These are phyloP conservation scores for Diaporthe vaccinii DNA, from an alignment of 2,329 filamentous ascomycete genomes.

Conservation along the genomic window DNA sequence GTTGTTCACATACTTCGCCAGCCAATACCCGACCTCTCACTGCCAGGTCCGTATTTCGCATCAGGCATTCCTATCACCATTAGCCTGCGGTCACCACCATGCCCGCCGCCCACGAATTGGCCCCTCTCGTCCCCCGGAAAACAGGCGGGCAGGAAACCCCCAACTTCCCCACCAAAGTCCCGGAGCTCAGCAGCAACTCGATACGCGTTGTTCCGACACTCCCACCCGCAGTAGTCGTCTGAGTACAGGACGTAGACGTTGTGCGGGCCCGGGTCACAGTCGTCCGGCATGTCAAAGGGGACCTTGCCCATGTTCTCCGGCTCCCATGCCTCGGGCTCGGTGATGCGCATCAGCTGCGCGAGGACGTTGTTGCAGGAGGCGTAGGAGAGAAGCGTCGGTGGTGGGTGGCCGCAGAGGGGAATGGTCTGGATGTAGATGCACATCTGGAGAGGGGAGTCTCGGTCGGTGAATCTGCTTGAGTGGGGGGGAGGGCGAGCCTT, in stretches of 20 bases:
- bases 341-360: constrained; percentile 44
- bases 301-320: constrained; percentile 32
- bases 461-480: too few relatives aligned
- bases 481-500: background rate
- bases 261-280: constrained; percentile 42
- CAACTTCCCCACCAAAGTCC: background rate
- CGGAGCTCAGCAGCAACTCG: constrained; percentile 1
- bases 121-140: constrained; percentile 20
- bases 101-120: background rate
- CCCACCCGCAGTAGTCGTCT: constrained; percentile 48
- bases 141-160: constrained; percentile 31
- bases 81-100: background rate
- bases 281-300: constrained; percentile 43
- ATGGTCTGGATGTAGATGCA: constrained; percentile 45
- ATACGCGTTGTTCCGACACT: constrained; percentile 46
- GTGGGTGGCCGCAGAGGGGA: constrained; percentile 45
- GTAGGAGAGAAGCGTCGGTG: constrained; percentile 43
- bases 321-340: constrained; percentile 43
- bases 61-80: constrained; percentile 42
- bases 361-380: constrained; percentile 43
- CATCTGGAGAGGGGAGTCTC: constrained; percentile 37
- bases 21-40: constrained; percentile 42
- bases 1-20: constrained; percentile 41
- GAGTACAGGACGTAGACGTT: constrained; percentile 42
- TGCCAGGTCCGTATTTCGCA: constrained; percentile 43